Evolutionary conservation across 331 rosid genomes (phyloP), one percentile per base, ranked within the genome.

Genomic region (Stylosanthes scabra): DNA sequence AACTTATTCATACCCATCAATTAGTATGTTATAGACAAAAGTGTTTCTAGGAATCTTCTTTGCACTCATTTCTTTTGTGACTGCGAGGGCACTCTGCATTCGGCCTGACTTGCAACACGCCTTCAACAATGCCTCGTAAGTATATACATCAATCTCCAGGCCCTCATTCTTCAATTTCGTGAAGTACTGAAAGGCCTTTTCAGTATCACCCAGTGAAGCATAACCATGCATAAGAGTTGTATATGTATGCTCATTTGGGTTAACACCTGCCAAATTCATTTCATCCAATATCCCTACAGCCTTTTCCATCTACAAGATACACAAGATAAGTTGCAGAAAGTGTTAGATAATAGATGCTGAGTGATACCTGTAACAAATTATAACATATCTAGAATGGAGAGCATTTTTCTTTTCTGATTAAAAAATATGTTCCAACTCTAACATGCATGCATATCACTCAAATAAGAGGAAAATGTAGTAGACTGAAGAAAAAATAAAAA

Each of bases 101-200:
- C 96, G 81, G 69, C 99, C 99, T 42, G 99, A 83, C 86, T 94
- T 94, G 88, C 99, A 94, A 77, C 99, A 91, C 70, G 97, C 96
- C 87, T 94, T 91, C 73, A 94, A 87, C 88, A 94, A 81, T 10
- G 99, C 97, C 85, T 89, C 97, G 4, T 94, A 94, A 52, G 96
- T 86, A 75, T 79, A 91, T 20, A 88, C 93, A 80, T 94, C 99
- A 70, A 94, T 72, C 77, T 87, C 86, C 83, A 94, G 71, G 63
- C 99, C 99, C 66, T 89, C 96, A 57, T 86, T 70, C 88, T 90
- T 88, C 87, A 94, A 73, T 77, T 64, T 77, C 2, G 90, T 82
- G 76, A 94, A 94, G 83, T 85, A 94, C 76, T 80, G 86, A 6
- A 94, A 94, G 68, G 99, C 96, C 81, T 87, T 91, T 78, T 84